Evolutionary conservation across 1,139 yeast species (phyloP).

Genomic region (Pneumocystis carinii): DNA sequence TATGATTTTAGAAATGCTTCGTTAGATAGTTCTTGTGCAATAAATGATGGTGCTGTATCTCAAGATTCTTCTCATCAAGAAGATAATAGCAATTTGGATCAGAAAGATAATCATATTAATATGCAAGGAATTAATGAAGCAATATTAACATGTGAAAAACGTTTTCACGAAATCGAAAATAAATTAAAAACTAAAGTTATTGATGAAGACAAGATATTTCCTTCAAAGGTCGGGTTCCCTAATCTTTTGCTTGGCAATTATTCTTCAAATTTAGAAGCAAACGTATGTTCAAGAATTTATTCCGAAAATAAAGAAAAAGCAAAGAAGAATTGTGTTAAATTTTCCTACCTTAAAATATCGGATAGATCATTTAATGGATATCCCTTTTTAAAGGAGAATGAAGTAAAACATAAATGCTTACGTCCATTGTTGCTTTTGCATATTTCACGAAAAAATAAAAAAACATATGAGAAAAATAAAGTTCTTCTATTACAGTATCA

Average conservation of each 20-base stretch:
- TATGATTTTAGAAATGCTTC: background rate
- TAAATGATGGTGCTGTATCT: background rate
- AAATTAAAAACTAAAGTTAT: background rate
- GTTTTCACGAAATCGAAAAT: background rate
- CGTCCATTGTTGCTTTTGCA: background rate
- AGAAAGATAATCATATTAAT: background rate
- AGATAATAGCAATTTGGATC: background rate
- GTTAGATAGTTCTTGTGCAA: background rate
- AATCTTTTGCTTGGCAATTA: background rate
- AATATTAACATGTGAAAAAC: background rate
- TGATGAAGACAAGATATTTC: background rate
- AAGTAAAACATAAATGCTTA: background rate
- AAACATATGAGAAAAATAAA: background rate
- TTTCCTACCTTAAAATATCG: background rate
- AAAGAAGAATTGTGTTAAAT: background rate
- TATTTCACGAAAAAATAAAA: background rate
- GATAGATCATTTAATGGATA: background rate
- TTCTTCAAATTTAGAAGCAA: background rate
- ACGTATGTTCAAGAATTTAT: background rate
- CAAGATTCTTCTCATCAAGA: background rate
- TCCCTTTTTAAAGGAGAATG: background rate
- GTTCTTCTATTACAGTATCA: background rate
- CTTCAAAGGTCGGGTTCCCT: background rate
- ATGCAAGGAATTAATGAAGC: background rate
- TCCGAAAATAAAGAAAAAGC: background rate